Base-by-base conservation (phyloP, 1,284 basidiomycete genomes). In the Mrakiaceae sp. region DNA sequence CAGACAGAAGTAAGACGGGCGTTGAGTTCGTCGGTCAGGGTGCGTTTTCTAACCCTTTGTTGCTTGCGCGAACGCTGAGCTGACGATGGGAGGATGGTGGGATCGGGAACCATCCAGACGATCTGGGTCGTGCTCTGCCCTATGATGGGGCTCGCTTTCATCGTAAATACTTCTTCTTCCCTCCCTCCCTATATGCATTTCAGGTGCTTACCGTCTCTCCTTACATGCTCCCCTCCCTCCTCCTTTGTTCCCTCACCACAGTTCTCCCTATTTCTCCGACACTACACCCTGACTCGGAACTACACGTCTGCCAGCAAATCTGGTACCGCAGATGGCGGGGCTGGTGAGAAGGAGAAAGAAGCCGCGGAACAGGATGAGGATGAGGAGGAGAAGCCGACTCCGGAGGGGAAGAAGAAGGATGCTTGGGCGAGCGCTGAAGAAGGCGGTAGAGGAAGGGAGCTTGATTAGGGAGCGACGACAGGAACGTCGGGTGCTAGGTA, bases 261-360 rank as follows among this genome's bases (percentile, higher is more conserved):
- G 59, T 11, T 44, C 42, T 60, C 59, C 9, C 48, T 51, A 4
- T 60, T 60, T 40, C 48, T 60, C 11, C 59, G 59, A 40, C 59
- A 60, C 42, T 60, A 60, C 48, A 39, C 59, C 12, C 49, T 60
- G 8, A 48, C 44, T 14, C 48, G 59, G 51, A 60, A 60, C 10
- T 60, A 60, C 59, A 51, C 27, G 40, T 42, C 49, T 5, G 12
- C 55, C 1, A 12, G 43, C 43, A 4, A 42, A 5, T 5, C 56
- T 5, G 44, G 14, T 12, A 47, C 12, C 9, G n/a, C 7, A 3
- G 16, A 43, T 9, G 57, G n/a, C 16, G 44, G 44, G 3, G 44
- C 8, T 3, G 44, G 10, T 8, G 46, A 4, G 57, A 44, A 47
- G 9, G 57, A 39, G n/a, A 1, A 47, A 14, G 44, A 46, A 9